Evolutionary conservation across 73 alveolate species (phyloP).

Genomic region (Paramecium sonneborni): DNA sequence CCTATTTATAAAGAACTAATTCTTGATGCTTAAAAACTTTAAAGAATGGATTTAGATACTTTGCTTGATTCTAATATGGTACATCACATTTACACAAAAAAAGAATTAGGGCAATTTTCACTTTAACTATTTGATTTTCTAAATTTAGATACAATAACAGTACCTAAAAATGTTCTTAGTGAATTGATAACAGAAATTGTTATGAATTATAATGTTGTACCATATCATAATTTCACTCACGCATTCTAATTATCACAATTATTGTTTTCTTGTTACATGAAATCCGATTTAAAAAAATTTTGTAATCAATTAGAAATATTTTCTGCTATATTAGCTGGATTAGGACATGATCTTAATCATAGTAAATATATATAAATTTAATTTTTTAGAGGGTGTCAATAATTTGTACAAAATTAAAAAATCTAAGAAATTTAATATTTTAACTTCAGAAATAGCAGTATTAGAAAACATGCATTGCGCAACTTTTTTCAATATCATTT

Average conservation of each 20-base stretch:
- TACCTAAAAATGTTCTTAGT: not conserved
- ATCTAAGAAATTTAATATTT: constrained; percentile 31
- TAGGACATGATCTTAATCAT: constrained; percentile 66
- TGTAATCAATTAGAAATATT: constrained; percentile 48
- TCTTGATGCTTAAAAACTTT: not conserved
- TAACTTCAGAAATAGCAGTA: constrained; percentile 53
- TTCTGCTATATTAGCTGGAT: constrained; percentile 54
- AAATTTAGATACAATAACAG: not conserved
- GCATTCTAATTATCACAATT: constrained; percentile 57
- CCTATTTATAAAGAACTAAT: not conserved
- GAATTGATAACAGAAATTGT: constrained; percentile 39
- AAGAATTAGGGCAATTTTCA: constrained; percentile 8
- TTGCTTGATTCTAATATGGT: constrained; percentile 15
- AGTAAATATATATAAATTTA: not conserved
- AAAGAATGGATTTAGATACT: not conserved
- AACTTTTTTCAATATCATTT: constrained; percentile 55
- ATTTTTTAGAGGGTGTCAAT: constrained; percentile 64
- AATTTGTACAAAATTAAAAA: constrained; percentile 58
- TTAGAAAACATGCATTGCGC: constrained; percentile 65
- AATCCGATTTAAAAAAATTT: constrained; percentile 54
- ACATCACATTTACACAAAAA: constrained; percentile 31
- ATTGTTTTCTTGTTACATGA: constrained; percentile 47
- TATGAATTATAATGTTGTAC: constrained; percentile 62
- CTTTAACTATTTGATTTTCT: constrained; percentile 12
- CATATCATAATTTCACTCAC: constrained; percentile 66